A percentile compares a stretch with the other conserved stretches of the same genome.
phyloP scores from a whole-genome alignment of 331 rosid species.

The Arachis monticola region DNA sequence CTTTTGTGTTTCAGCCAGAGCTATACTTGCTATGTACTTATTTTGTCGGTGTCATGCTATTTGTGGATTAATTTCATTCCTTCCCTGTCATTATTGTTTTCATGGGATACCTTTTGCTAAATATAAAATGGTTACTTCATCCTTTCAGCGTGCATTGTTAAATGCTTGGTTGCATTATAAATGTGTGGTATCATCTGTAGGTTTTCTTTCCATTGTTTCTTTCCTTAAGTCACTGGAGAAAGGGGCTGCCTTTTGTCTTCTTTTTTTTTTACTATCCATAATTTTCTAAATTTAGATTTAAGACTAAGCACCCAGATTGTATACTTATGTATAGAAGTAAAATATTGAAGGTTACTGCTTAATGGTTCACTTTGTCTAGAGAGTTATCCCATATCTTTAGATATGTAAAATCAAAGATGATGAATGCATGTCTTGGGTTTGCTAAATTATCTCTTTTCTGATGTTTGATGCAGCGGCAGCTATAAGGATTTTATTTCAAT shows the following conservation, averaged over 20 bases:
- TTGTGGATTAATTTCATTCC: constrained; percentile 24
- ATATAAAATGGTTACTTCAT: background rate
- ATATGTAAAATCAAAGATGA: constrained; percentile 27
- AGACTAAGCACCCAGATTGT: background rate
- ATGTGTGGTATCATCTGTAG: background rate
- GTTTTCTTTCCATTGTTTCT: background rate
- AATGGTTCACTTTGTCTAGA: constrained; percentile 1
- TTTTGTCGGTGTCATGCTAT: constrained; percentile 28
- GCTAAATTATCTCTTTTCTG: constrained; percentile 28
- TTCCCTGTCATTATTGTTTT: constrained; percentile 15
- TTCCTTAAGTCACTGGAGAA: too few species aligned
- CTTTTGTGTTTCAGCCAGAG: constrained; percentile 6
- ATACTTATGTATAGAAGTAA: constrained; percentile 2
- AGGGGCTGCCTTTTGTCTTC: too few species aligned
- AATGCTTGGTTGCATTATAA: background rate
- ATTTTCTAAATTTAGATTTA: constrained; percentile 18
- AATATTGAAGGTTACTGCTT: constrained; percentile 7
- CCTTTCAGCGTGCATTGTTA: constrained; percentile 6
- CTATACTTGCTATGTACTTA: constrained; percentile 1
- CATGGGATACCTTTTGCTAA: background rate
- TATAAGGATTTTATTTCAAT: constrained; percentile 55
- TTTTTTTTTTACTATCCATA: background rate
- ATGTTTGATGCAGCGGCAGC: constrained; percentile 58
- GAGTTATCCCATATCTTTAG: constrained; percentile 11
- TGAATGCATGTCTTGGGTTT: constrained; percentile 24